A percentile compares a stretch with the other conserved stretches of the same genome.
These are phyloP conservation scores for Suillus decipiens DNA, from an alignment of 768 basidiomycete genomes.

Conservation along the genomic window DNA sequence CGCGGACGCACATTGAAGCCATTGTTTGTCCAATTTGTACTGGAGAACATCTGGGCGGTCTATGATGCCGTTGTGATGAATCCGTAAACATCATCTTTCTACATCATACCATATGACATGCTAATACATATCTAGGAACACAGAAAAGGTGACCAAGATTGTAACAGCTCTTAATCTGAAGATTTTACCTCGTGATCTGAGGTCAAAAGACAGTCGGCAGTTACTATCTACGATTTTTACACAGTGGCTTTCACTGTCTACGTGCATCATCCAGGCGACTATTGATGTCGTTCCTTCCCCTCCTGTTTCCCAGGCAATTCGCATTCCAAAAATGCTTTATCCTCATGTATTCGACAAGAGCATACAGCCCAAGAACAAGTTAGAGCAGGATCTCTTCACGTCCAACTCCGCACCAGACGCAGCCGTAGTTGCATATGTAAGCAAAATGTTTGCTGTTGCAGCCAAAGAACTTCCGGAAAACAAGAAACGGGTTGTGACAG, in stretches of 20 bases:
- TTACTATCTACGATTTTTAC: slow-evolving; percentile 86
- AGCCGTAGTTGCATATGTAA: slow-evolving; percentile 82
- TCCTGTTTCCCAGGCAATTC: slow-evolving; percentile 71
- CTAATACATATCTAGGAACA: slow-evolving; percentile 56
- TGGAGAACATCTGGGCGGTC: slow-evolving; percentile 97
- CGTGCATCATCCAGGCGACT: slow-evolving; percentile 86
- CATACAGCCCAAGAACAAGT: slow-evolving; percentile 66
- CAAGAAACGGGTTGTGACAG: slow-evolving; percentile 72
- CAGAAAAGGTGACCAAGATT: slow-evolving; percentile 88
- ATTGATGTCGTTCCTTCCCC: slow-evolving; percentile 96
- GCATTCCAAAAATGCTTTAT: slow-evolving; percentile 91
- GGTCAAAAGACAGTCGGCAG: slow-evolving; percentile 85
- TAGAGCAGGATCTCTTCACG: slow-evolving; percentile 82
- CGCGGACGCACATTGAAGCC: slow-evolving; percentile 87
- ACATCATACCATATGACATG: slow-evolving; percentile 14
- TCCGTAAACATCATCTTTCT: slow-evolving; percentile 52
- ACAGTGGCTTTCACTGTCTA: slow-evolving; percentile 95
- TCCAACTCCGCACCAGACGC: slow-evolving; percentile 62
- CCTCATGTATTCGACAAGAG: slow-evolving; percentile 68
- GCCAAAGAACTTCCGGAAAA: slow-evolving; percentile 81
- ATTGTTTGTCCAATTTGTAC: slow-evolving; percentile 93
- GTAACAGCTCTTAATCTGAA: slow-evolving; percentile 80
- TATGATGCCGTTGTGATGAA: slow-evolving; percentile 89
- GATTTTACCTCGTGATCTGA: slow-evolving; percentile 85
- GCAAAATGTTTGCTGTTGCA: slow-evolving; percentile 98